A percentile compares a stretch with the other conserved stretches of the same genome.
Conservation (phyloP, 2,329 filamentous ascomycete species). For the Pestalotiopsis sp. region DNA sequence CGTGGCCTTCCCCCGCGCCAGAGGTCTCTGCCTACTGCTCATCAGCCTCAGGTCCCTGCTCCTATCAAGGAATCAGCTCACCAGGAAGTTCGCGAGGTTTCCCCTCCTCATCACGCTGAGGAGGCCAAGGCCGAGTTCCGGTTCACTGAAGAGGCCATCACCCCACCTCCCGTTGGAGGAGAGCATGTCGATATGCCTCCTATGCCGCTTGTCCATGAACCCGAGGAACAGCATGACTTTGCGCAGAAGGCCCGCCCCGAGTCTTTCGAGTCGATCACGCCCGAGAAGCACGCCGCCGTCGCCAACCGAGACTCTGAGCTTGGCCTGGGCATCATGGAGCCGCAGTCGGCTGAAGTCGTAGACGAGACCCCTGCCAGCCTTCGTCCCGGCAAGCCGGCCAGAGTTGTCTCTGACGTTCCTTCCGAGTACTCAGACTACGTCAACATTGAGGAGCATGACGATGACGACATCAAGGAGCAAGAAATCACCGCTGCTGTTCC, state of each 20-base stretch:
- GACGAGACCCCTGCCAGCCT: constrained; percentile 29
- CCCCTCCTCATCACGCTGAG: constrained; percentile 10
- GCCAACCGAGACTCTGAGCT: constrained; percentile 21
- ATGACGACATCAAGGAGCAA: constrained; percentile 14
- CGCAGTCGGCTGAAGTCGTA: constrained; percentile 21
- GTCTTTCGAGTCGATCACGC: constrained; percentile 21
- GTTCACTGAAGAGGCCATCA: constrained; percentile 34
- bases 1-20: constrained; percentile 35
- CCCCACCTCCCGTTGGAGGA: constrained; percentile 19
- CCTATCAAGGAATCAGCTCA: constrained; percentile 21
- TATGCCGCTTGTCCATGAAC: constrained; percentile 37
- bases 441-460: constrained; percentile 31
- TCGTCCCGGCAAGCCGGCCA: constrained; percentile 35
- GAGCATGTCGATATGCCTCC: constrained; percentile 30
- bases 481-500: constrained; percentile 19
- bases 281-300: constrained; percentile 19
- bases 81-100: constrained; percentile 16
- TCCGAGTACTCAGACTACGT: constrained; percentile 15
- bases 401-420: constrained; percentile 28
- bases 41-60: constrained; percentile 25
- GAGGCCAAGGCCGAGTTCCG: constrained; percentile 32
- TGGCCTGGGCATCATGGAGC: constrained; percentile 23
- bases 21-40: constrained; percentile 45
- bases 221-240: constrained; percentile 28
- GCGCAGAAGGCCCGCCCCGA: constrained; percentile 20